These are phyloP conservation scores for Claviceps sp. DNA, from an alignment of 2,329 filamentous ascomycete species.

Conservation along the genomic window DNA sequence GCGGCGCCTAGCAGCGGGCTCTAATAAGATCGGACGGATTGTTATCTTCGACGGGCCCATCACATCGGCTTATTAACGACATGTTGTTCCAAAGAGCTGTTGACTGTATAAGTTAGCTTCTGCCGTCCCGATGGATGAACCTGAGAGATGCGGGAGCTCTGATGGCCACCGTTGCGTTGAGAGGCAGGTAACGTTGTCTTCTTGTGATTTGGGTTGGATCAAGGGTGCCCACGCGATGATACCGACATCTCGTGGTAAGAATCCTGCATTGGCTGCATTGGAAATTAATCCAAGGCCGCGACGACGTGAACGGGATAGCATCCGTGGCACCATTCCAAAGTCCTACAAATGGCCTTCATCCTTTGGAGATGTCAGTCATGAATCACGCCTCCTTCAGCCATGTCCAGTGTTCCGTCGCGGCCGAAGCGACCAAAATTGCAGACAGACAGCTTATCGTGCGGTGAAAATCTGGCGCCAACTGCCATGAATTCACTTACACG, in stretches of 20 bases:
- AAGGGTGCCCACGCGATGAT: neutral
- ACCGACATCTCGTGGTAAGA: neutral
- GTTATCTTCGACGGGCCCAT: neutral
- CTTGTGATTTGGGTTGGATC: too few relatives aligned
- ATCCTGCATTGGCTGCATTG: neutral
- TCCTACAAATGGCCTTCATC: neutral
- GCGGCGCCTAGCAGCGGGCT: constrained; percentile 16
- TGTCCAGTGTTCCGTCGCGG: too few relatives aligned
- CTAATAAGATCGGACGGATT: constrained; percentile 15
- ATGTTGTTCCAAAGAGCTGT: neutral
- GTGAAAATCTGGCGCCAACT: neutral
- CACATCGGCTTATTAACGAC: neutral
- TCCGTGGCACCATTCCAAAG: neutral
- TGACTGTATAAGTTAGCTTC: neutral
- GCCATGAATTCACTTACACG: neutral
- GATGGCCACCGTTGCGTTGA: neutral
- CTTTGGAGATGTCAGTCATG: too few relatives aligned
- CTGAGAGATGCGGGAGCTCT: neutral
- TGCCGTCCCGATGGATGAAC: neutral
- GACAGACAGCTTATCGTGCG: too few relatives aligned
- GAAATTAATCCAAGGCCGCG: neutral
- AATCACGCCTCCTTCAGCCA: too few relatives aligned
- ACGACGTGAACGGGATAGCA: neutral
- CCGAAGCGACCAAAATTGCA: too few relatives aligned
- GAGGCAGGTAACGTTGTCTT: too few relatives aligned